Evolutionary conservation across 1,284 basidiomycete genomes (phyloP), one percentile per base, ranked within the genome.

Genomic region (Taiwanofungus camphoratus): DNA sequence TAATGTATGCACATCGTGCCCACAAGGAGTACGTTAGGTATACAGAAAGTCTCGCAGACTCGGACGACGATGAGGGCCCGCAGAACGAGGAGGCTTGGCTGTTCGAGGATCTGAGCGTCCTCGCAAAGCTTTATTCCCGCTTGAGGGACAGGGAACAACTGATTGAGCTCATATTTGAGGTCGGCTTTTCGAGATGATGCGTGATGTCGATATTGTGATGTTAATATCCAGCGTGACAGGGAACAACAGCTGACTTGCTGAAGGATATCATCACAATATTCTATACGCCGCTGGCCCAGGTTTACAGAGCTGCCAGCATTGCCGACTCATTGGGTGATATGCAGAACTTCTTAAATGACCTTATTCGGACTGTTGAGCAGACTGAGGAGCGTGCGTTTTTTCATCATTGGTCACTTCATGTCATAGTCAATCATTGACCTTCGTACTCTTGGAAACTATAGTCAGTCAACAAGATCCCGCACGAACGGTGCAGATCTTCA

Each of bases 231-330:
- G 13, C 26, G 13, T 27, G 26, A 2, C 49, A 95, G 92, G 93
- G 94, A 11, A 87, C 86, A 31, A 99, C 96, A 0, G 84, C 96
- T 3, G 95, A 98, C 37, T 69, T 99, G 30, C 71, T 99, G 55
- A 98, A 95, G 66, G 96, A 99, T 62, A 98, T 99, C 49, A 93
- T 99, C 55, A 98, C 96, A 9, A 99, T 99, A 49, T 99, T 99
- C 66, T 99, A 99, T 64, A 71, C 94, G 1, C 96, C 96, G 1
- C 73, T 99, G n/a, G 96, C 96, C 0, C 91, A 95, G 57, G 96
- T 99, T 2, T 99, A 99, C 70, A 87, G 91, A 59, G 95, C 95
- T 3, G 96, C 96, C 4, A 97, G 90, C 61, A 97, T 99, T 43
- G 87, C 90, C 8, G 95, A 99, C 61, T 96, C 92, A 2, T 63